A percentile compares a stretch with the other conserved stretches of the same genome.
These are phyloP conservation scores for Boletus vermiculosoides DNA, from an alignment of 768 basidiomycete species.

Conservation along the genomic window DNA sequence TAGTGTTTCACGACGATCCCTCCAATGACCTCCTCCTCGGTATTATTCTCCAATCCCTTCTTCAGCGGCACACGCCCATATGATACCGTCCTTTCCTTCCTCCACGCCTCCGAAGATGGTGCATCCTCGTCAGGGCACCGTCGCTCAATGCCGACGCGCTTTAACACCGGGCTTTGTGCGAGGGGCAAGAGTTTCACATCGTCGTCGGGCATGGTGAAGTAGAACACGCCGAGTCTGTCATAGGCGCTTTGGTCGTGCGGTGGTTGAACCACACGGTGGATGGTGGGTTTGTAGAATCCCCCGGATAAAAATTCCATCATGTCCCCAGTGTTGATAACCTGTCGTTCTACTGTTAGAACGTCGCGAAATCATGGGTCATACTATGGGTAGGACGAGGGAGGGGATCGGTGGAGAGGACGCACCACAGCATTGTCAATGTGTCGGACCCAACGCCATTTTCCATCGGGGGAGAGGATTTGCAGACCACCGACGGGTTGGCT, in stretches of 20 bases:
- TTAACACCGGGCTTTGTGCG: conserved; percentile 46
- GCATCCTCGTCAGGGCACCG: conserved; percentile 38
- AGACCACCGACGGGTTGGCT: conserved; percentile 59
- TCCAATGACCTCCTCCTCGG: conserved; percentile 54
- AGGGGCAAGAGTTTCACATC: conserved; percentile 45
- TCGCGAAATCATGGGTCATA: background rate
- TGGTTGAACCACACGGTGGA: conserved; percentile 61
- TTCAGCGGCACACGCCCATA: conserved; percentile 50
- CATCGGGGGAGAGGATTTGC: conserved; percentile 52
- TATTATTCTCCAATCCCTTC: conserved; percentile 37
- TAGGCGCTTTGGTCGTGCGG: conserved; percentile 48
- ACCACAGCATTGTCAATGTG: conserved; percentile 59
- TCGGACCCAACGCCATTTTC: conserved; percentile 56
- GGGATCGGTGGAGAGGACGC: conserved; percentile 1
- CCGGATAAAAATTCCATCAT: conserved; percentile 57
- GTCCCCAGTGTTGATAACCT: conserved; percentile 63
- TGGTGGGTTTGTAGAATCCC: conserved; percentile 55
- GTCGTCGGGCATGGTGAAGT: conserved; percentile 55
- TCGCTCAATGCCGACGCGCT: conserved; percentile 40
- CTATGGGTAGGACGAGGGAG: background rate
- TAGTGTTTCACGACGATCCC: conserved; percentile 59
- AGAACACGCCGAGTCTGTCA: conserved; percentile 54
- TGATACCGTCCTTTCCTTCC: conserved; percentile 46
- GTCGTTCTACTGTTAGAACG: background rate
- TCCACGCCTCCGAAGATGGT: conserved; percentile 51